These are phyloP conservation scores for Fallopia convolvulus DNA, from an alignment of 148 eudicot species.

Conservation along the genomic window DNA sequence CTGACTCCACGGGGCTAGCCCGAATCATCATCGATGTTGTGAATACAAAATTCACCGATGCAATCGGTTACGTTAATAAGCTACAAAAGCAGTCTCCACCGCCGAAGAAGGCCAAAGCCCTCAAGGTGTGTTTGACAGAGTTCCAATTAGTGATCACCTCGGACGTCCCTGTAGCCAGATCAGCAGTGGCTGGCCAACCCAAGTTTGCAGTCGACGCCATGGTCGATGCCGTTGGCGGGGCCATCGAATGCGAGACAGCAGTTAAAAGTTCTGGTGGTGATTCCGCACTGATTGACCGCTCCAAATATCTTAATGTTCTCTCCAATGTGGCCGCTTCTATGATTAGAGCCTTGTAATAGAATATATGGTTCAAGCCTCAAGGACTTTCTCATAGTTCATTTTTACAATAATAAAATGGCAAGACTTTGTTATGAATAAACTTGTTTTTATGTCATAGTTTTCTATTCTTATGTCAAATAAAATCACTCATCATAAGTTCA, in stretches of 20 bases:
- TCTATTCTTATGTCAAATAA: too few relatives aligned
- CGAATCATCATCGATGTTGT: background rate
- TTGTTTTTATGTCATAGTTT: too few relatives aligned
- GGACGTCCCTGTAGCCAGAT: constrained; percentile 13
- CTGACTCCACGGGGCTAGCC: constrained; percentile 4
- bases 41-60: background rate
- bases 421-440: too few relatives aligned
- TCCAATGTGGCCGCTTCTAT: constrained; percentile 34
- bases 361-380: too few relatives aligned
- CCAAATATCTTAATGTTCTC: constrained; percentile 16
- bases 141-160: constrained; percentile 16
- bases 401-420: too few relatives aligned
- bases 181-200: constrained; percentile 26
- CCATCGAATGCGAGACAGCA: constrained; percentile 16
- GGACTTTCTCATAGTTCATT: too few relatives aligned
- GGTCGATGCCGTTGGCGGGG: constrained; percentile 28
- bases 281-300: constrained; percentile 14
- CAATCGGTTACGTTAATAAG: background rate
- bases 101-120: background rate
- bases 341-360: constrained; percentile 4
- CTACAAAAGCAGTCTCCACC: background rate
- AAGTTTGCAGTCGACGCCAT: constrained; percentile 36
- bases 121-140: constrained; percentile 13
- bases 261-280: constrained; percentile 8
- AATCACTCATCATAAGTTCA: too few relatives aligned